phyloP scores from a whole-genome alignment of 306 rosid species.

The Quercus parvula region DNA sequence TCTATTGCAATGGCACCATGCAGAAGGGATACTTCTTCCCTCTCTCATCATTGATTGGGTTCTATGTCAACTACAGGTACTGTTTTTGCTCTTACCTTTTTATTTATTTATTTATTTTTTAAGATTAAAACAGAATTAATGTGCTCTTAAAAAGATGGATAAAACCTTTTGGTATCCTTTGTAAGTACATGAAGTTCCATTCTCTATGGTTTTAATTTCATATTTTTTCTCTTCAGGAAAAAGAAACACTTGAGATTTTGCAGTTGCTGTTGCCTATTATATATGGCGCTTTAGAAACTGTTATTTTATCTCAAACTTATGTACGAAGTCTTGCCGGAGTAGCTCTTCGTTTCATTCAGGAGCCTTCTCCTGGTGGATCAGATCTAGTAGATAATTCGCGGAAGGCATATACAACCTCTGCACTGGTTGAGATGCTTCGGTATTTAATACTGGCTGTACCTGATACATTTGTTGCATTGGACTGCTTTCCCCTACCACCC shows the following conservation, averaged over 20 bases:
- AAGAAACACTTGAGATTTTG: constrained; percentile 71
- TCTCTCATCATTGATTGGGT: constrained; percentile 93
- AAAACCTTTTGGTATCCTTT: background rate
- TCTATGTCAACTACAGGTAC: constrained; percentile 82
- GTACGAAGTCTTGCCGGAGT: constrained; percentile 78
- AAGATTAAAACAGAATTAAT: constrained; percentile 1
- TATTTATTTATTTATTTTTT: background rate
- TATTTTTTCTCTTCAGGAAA: constrained; percentile 58
- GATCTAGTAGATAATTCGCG: constrained; percentile 90
- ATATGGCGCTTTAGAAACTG: constrained; percentile 80
- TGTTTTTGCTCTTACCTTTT: constrained; percentile 2
- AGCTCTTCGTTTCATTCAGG: constrained; percentile 67
- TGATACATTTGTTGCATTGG: constrained; percentile 87
- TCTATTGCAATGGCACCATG: constrained; percentile 92
- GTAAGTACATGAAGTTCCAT: background rate
- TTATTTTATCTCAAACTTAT: constrained; percentile 80
- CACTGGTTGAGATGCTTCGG: constrained; percentile 85
- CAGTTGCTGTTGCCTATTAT: constrained; percentile 86
- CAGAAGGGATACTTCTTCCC: constrained; percentile 83
- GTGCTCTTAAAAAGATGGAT: constrained; percentile 5
- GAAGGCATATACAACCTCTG: constrained; percentile 75
- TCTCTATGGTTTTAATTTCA: constrained; percentile 25
- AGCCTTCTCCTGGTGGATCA: constrained; percentile 94
- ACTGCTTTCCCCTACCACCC: constrained; percentile 90
- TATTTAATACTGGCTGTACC: constrained; percentile 80